phyloP scores from a whole-genome alignment of 805 yeast genomes.

The Yamadazyma takamatsuzukensis region DNA sequence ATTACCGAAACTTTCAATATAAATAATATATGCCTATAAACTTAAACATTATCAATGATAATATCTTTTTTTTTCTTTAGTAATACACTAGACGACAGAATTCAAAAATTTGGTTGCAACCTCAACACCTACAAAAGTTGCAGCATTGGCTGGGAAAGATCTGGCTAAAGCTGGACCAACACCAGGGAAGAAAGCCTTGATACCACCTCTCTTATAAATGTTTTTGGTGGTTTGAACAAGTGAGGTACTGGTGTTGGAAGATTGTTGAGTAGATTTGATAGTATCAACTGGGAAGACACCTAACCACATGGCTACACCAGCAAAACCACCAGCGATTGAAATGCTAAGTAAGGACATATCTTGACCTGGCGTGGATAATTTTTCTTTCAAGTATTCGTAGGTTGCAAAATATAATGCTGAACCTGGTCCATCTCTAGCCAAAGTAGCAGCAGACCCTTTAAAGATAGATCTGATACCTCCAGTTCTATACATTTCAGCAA shows the following conservation, averaged over 20 bases:
- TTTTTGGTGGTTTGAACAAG: constrained; percentile 62
- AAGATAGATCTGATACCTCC: constrained; percentile 85
- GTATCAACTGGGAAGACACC: constrained; percentile 96
- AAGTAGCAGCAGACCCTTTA: constrained; percentile 87
- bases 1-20: no score
- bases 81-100: constrained; percentile 23
- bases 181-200: constrained; percentile 95
- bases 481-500: constrained; percentile 62
- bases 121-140: constrained; percentile 95
- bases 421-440: constrained; percentile 97
- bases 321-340: constrained; percentile 88
- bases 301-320: constrained; percentile 97
- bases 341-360: constrained; percentile 69
- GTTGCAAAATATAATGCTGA: constrained; percentile 94
- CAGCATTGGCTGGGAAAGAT: constrained; percentile 99
- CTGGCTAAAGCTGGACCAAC: constrained; percentile 92
- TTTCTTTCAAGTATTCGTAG: constrained; percentile 74
- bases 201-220: constrained; percentile 73
- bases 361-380: constrained; percentile 49
- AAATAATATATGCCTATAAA: no score
- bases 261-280: constrained; percentile 78
- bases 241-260: constrained; percentile 51
- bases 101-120: constrained; percentile 51
- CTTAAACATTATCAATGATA: no score
- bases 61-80: background rate